Percentiles rank a stretch among this genome's conserved stretches.
Evolutionary conservation across 2,329 filamentous ascomycete species (phyloP).

Genomic region (Diaporthe eres): DNA sequence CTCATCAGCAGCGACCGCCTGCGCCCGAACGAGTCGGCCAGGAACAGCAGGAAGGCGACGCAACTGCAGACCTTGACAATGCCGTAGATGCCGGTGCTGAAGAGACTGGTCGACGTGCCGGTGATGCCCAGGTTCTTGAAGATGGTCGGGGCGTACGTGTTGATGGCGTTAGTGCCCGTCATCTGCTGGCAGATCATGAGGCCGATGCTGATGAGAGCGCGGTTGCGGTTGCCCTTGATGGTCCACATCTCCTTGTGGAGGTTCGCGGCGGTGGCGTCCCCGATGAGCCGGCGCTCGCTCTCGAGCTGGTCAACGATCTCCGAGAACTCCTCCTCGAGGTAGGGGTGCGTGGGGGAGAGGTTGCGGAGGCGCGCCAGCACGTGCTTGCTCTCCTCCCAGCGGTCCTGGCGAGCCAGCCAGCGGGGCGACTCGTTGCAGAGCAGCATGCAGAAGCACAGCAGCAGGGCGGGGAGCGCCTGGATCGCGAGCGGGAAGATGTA

Average conservation of each 20-base stretch:
- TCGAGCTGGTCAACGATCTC: constrained; percentile 75
- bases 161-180: constrained; percentile 49
- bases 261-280: constrained; percentile 67
- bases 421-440: constrained; percentile 76
- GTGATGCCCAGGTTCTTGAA: constrained; percentile 54
- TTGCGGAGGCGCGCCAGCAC: constrained; percentile 70
- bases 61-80: constrained; percentile 73
- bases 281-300: constrained; percentile 70
- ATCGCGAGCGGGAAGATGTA: constrained; percentile 74
- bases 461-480: constrained; percentile 73
- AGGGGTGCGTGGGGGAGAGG: constrained; percentile 65
- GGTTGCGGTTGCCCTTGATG: constrained; percentile 73
- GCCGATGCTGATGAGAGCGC: constrained; percentile 72
- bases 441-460: constrained; percentile 72
- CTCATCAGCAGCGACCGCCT: constrained; percentile 72
- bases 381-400: constrained; percentile 72
- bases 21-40: constrained; percentile 72
- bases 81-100: constrained; percentile 75
- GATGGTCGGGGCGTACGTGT: constrained; percentile 53
- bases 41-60: constrained; percentile 70
- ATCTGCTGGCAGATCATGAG: constrained; percentile 54
- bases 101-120: constrained; percentile 66
- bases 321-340: constrained; percentile 70
- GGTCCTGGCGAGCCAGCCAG: constrained; percentile 74
- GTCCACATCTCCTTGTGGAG: constrained; percentile 75